Conservation (phyloP, 257 asterid genomes). For the Mitragyna speciosa region DNA sequence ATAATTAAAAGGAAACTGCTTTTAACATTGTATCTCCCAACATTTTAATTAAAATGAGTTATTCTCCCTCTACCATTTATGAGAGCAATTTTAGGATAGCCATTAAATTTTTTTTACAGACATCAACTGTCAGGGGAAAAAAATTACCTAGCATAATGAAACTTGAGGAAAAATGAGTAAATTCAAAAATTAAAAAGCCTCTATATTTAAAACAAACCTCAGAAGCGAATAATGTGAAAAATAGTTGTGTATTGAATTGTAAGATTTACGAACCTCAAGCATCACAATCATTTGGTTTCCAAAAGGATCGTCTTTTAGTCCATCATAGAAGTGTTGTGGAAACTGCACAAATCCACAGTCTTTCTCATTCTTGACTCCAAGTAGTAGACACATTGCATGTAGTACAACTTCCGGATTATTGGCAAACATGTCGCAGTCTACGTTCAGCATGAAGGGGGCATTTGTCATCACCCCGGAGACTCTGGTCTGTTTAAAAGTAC, state of each 20-base stretch:
- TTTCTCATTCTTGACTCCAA: slow-evolving; percentile 29
- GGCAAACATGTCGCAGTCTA: slow-evolving; percentile 44
- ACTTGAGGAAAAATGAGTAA: not conserved
- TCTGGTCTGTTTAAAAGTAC: slow-evolving; percentile 27
- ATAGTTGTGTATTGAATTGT: not conserved
- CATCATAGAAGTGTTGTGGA: slow-evolving; percentile 38
- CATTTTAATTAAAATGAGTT: no score
- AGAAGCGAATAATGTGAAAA: no score
- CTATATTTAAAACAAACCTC: no score
- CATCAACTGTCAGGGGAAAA: no score
- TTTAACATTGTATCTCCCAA: no score
- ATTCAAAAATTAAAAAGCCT: no score
- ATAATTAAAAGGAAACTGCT: no score
- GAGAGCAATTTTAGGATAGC: no score
- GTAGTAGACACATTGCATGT: slow-evolving; percentile 40
- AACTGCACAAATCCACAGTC: slow-evolving; percentile 36
- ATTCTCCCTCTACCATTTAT: no score
- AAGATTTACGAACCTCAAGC: slow-evolving; percentile 17
- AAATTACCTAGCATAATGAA: not conserved
- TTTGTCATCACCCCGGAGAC: slow-evolving; percentile 45
- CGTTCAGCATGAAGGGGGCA: slow-evolving; percentile 43
- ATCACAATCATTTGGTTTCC: slow-evolving; percentile 31
- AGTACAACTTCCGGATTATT: slow-evolving; percentile 35
- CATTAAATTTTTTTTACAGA: no score
- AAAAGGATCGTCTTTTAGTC: slow-evolving; percentile 38